phyloP scores from a whole-genome alignment of 108 stramenopile species.

The Mediolabrus comicus region DNA sequence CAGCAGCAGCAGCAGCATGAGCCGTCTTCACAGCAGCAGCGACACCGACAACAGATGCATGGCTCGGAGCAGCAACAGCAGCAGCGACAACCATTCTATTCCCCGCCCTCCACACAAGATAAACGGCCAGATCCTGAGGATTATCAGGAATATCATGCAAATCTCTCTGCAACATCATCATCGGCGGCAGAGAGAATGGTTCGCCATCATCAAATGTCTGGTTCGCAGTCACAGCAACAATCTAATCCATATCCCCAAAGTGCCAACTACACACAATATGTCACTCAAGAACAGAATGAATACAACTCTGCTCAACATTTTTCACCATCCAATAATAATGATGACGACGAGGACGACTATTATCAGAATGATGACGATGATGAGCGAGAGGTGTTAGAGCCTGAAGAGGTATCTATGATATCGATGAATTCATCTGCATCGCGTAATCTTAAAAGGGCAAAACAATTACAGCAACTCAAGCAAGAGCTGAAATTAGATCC shows the following conservation, averaged over 20 bases:
- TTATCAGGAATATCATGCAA: background rate
- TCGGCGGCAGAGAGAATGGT: background rate
- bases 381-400: conserved; percentile 11
- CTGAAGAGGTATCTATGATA: conserved; percentile 34
- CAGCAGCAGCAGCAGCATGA: background rate
- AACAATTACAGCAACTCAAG: background rate
- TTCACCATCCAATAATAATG: background rate
- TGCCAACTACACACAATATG: background rate
- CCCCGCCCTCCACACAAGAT: background rate
- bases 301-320: no score
- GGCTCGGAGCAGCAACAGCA: background rate
- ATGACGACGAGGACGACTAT: background rate
- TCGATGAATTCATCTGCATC: conserved; percentile 21
- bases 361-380: background rate
- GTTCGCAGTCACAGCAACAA: background rate
- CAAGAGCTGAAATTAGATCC: background rate
- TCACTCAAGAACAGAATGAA: background rate
- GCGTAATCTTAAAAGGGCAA: background rate
- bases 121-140: background rate
- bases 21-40: background rate
- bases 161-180: background rate
- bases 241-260: background rate
- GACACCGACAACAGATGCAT: background rate
- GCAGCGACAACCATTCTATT: background rate
- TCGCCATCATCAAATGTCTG: background rate